phyloP scores from a whole-genome alignment of 2,329 filamentous ascomycete species.

The Fusarium chuoi region DNA sequence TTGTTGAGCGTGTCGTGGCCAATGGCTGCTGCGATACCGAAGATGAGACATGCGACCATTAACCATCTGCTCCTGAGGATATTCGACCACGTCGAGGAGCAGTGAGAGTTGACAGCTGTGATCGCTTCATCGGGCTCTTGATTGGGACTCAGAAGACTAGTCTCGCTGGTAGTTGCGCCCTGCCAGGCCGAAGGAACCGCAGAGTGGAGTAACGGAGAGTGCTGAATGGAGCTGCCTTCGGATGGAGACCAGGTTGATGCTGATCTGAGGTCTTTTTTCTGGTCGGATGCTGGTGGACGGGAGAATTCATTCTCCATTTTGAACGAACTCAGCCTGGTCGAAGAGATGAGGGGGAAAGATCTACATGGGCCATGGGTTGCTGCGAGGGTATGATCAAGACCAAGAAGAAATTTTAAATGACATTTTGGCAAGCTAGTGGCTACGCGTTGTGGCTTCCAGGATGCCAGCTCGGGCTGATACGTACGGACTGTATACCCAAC shows the following conservation, averaged over 20 bases:
- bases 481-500: too few relatives aligned
- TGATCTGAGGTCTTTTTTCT: background rate
- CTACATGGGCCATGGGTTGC: too few relatives aligned
- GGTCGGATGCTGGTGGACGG: background rate
- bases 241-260: background rate
- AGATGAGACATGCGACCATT: background rate
- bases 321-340: background rate
- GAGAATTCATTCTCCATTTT: background rate
- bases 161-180: background rate
- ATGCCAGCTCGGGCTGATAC: background rate
- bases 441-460: too few relatives aligned
- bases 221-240: background rate
- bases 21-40: background rate
- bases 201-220: background rate
- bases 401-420: background rate
- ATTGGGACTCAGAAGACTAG: background rate
- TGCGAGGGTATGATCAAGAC: accelerated
- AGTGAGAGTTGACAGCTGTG: accelerated
- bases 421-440: background rate
- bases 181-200: background rate
- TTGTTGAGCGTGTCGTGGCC: conserved; percentile 6
- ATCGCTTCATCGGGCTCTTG: accelerated
- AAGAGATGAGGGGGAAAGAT: background rate
- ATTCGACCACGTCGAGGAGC: background rate
- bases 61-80: conserved; percentile 1